Conservation (phyloP, 495 filamentous ascomycete genomes). For the Penicillium antarcticum region DNA sequence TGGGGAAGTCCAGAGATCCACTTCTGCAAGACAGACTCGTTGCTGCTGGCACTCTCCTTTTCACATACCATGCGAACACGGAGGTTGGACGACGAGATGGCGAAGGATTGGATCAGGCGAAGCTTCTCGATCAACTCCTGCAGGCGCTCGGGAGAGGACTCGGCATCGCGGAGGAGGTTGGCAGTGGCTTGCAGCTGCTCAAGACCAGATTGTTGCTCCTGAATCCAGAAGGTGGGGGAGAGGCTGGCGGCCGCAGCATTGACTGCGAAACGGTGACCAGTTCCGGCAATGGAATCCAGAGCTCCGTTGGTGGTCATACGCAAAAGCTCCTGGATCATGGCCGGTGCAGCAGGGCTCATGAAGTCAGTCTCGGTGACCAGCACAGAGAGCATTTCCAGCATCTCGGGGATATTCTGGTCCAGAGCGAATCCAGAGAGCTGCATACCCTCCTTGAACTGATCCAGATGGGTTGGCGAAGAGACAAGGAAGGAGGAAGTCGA, state of each 20-base stretch:
- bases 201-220: conserved; percentile 80
- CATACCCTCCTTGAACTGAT: conserved; percentile 72
- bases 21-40: conserved; percentile 66
- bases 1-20: conserved; percentile 64
- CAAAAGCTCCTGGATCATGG: conserved; percentile 79
- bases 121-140: conserved; percentile 78
- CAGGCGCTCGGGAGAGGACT: conserved; percentile 56
- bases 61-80: conserved; percentile 88
- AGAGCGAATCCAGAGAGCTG: conserved; percentile 79
- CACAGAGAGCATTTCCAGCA: conserved; percentile 82
- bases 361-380: conserved; percentile 87
- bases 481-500: conserved; percentile 73
- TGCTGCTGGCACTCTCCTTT: conserved; percentile 59
- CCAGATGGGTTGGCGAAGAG: conserved; percentile 68
- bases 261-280: conserved; percentile 80
- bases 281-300: conserved; percentile 83
- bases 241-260: conserved; percentile 78
- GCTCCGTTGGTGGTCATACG: conserved; percentile 83
- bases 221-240: conserved; percentile 62
- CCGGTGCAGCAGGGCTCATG: conserved; percentile 71
- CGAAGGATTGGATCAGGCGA: conserved; percentile 78
- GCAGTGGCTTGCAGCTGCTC: conserved; percentile 87
- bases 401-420: conserved; percentile 81
- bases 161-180: conserved; percentile 52
- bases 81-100: conserved; percentile 57